Percentiles rank a stretch among this genome's conserved stretches.
Conservation (phyloP, 768 basidiomycete genomes). For the Lactifluus piperatus region DNA sequence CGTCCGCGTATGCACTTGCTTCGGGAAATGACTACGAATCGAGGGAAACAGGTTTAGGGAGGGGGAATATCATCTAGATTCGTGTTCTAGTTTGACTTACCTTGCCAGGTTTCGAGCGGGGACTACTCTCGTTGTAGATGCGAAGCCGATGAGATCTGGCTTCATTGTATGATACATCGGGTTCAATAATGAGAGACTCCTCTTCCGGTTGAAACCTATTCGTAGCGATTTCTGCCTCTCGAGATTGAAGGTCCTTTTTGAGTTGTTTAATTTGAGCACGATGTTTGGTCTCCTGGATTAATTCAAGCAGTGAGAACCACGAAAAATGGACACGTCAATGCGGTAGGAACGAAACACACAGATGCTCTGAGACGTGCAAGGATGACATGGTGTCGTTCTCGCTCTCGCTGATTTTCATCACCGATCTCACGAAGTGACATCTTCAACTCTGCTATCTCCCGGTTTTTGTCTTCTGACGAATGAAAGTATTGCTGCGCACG, state of each 20-base stretch:
- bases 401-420: background rate
- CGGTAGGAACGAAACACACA: background rate
- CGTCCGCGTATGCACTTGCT: background rate
- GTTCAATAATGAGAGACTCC: slow-evolving; percentile 6
- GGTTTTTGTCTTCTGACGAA: background rate
- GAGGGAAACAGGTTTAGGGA: background rate
- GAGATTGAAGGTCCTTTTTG: background rate
- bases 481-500: background rate
- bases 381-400: background rate
- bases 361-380: slow-evolving; percentile 6
- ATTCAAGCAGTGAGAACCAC: background rate
- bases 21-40: background rate
- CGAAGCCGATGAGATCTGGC: slow-evolving; percentile 7
- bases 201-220: background rate
- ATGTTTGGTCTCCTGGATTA: slow-evolving; percentile 1
- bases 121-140: background rate
- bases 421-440: background rate
- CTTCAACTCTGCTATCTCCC: background rate
- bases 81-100: background rate
- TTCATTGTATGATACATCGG: background rate
- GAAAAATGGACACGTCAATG: background rate
- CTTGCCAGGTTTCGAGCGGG: background rate
- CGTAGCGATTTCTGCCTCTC: background rate
- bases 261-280: slow-evolving; percentile 12
- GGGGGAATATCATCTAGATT: background rate